Percentiles rank a stretch among this genome's conserved stretches.
phyloP scores from a whole-genome alignment of 805 yeast genomes.

The Pachysolen tannophilus region DNA sequence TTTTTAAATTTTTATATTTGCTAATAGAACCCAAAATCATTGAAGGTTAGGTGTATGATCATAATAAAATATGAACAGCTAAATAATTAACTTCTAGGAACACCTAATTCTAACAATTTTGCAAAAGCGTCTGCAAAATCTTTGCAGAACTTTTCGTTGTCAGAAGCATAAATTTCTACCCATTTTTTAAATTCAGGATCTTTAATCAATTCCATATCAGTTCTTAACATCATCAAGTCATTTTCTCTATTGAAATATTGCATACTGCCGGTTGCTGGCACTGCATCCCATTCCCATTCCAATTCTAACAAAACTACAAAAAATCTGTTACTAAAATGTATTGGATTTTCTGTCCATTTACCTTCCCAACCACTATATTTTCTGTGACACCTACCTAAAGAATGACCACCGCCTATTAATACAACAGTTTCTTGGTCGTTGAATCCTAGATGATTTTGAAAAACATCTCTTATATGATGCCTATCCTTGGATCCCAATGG shows the following conservation, averaged over 20 bases:
- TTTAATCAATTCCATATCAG: slow-evolving; percentile 64
- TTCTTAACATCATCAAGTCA: slow-evolving; percentile 74
- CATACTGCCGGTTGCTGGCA: slow-evolving; percentile 31
- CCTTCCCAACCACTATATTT: slow-evolving; percentile 41
- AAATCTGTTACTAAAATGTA: slow-evolving; percentile 33
- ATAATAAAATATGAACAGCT: too few relatives aligned
- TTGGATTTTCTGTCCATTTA: slow-evolving; percentile 36
- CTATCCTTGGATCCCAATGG: slow-evolving; percentile 68
- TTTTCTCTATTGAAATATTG: slow-evolving; percentile 31
- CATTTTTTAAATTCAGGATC: slow-evolving; percentile 52
- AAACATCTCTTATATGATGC: slow-evolving; percentile 55
- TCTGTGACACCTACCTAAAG: slow-evolving; percentile 69
- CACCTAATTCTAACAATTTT: slow-evolving; percentile 46
- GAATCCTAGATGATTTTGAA: slow-evolving; percentile 53
- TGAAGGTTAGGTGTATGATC: neutral
- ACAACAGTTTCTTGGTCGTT: slow-evolving; percentile 68
- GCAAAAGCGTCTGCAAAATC: slow-evolving; percentile 64
- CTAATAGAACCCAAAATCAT: neutral
- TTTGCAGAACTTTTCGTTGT: slow-evolving; percentile 50
- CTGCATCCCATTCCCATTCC: slow-evolving; percentile 36
- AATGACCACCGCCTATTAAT: slow-evolving; percentile 70
- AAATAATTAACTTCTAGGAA: slow-evolving; percentile 15
- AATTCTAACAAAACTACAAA: slow-evolving; percentile 41
- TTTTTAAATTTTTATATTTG: neutral
- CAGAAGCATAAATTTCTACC: slow-evolving; percentile 62